Evolutionary conservation across 805 yeast genomes (phyloP), one percentile per base, ranked within the genome.

Genomic region (Torulaspora delbrueckii): DNA sequence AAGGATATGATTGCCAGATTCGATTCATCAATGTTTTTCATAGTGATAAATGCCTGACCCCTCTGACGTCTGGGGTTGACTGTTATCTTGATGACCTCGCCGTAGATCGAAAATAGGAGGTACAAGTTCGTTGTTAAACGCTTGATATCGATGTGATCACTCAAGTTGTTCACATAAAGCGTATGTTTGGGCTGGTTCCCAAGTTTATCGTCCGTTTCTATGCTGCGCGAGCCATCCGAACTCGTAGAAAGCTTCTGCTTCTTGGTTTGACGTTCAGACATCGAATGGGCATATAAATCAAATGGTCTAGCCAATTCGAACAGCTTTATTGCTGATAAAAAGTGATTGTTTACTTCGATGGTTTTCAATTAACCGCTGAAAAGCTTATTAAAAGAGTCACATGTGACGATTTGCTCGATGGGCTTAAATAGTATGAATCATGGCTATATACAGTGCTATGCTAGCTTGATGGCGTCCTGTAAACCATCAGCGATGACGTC

Each of bases 401-500:
- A 16, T 4, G 27, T 36, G 40, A 36, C 41, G 43, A 5, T 19
- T 19, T 19, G 4, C 5, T 19, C 16, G 22, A 26, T 1, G 9
- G 25, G 43, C 45, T 42, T 26, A 6, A 37, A 9, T 14, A 24
- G 22, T n/a, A 5, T 19, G 12, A 8, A 27, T 40, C 34, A 35
- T 14, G 24, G 28, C n/a, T 23, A 23, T 37, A 13, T 27, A 26
- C 22, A 19, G 24, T 22, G 41, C 32, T 46, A 38, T 4, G 45
- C 40, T 28, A 60, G 37, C 43, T 43, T 40, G n/a, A 49, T 22
- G 5, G 90, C 93, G 46, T 73, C 77, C 40, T 73, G 75, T 43
- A 84, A 72, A 3, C 84, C 77, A 57, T 81, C 79, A 26, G 77
- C 63, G 1, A 87, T 82, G 52, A 90, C 84, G 65, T 90, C 96